Evolutionary conservation across 2,329 filamentous ascomycete genomes (phyloP), one percentile per base, ranked within the genome.

Genomic region (Cladosporium sp.): DNA sequence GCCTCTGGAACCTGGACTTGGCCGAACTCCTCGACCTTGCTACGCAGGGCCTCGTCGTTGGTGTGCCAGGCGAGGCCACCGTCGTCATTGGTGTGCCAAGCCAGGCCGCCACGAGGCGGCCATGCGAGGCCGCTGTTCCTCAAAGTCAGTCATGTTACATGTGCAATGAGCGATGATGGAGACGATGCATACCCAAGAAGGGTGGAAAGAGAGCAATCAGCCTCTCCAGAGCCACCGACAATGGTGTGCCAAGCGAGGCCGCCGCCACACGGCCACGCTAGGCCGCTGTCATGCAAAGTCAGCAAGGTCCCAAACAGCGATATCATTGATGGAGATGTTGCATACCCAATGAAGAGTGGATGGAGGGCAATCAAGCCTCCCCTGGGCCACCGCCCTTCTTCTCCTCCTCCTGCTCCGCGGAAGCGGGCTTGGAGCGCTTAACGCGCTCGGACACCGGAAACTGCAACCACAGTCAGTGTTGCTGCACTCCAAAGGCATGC

Each of bases 1-100:
- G 95, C 95, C 88, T 98, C 94, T 79, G 97, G 93, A 72, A 99
- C 91, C 79, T 97, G 93, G 72, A 99, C 91, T 51, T 85, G 83
- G 68, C 94, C 94, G 77, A 92, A 97, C 80, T 95, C 90, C 79
- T 94, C 90, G 79, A 99, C 98, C 81, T 97, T 97, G 77, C 90
- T 84, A 76, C 92, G 90, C 72, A 99, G 85, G 72, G 92, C 93
- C 54, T 83, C 82, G 82, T 98, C 94, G 80, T 96, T 93, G 71
- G 95, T 99, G 84, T 97, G 93, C 95, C 94, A 99, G 76, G 95
- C 92, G 74, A 99, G 92, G 86, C 95, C 95, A 78, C 95, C 97
- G 76, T 55, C 28, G 57, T 34, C 38, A 54, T 44, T 44, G 3
- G 41, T 47, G n/a, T 47, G 41, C 41, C n/a, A 47, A 21, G 41